Evolutionary conservation across 805 yeast genomes (phyloP), one percentile per base, ranked within the genome.

Genomic region (Candida ovalis): DNA sequence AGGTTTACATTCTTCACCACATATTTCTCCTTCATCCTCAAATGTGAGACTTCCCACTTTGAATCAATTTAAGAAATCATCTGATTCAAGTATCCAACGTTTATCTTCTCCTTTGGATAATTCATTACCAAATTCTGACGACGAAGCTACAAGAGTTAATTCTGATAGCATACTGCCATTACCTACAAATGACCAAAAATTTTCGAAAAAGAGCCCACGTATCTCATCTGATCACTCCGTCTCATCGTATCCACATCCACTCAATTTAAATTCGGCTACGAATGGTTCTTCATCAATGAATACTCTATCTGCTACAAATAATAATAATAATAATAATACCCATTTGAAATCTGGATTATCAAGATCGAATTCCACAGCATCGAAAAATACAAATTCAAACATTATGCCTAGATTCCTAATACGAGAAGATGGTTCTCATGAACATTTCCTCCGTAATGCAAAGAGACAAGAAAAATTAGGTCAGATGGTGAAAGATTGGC

Each of bases 401-500:
- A 40, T 28, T 9, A 40, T 19, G 22, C 39, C 44, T 4, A 42
- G 44, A 32, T 42, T 42, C 33, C 10, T 42, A 9, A 42, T 24
- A 7, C 4, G 21, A 43, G 88, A 82, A 43, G 84, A 84, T 55
- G 95, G 96, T 4, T 54, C 69, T 12, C 99, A 92, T 66, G 88
- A 80, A 59, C 99, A 92, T 66, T 81, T 81, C 62, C 72, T 92
- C 50, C 76, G 81, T 50, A 82, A 84, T 40, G 83, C 92, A 7
- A 84, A 82, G 62, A 73, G 95, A 56, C 92, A 86, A 64, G 95
- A 86, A 60, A 86, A 86, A 56, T 64, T 86, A 33, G 75, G 83
- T 7, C 81, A 81, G 50, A 84, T 86, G 90, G 72, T 86, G 52
- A 86, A 84, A 59, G 88, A 83, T 62, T 74, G 85, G 56, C 63